Conservation (phyloP, 371 early-diverging fungal genomes). For the Capillidium heterosporum region DNA sequence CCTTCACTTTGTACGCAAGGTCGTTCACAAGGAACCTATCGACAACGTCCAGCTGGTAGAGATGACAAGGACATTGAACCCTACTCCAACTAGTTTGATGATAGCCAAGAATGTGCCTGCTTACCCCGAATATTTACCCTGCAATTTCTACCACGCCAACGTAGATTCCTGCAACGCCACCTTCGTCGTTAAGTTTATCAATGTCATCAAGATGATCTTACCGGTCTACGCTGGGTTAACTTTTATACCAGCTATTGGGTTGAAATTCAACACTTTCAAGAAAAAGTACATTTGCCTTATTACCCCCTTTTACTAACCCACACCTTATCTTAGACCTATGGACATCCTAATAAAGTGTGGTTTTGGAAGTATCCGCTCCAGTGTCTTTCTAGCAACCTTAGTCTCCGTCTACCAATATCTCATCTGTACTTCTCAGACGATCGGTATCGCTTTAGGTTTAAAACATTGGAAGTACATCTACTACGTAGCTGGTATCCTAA, state of each 20-base stretch:
- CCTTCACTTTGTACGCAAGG: not conserved
- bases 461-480: conserved; percentile 41
- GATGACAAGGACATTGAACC: too few relatives aligned
- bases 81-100: too few relatives aligned
- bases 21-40: not conserved
- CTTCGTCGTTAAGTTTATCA: conserved; percentile 23
- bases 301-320: not conserved
- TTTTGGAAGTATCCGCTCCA: conserved; percentile 32
- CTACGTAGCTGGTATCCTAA: conserved; percentile 27
- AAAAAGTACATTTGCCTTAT: too few relatives aligned
- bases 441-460: conserved; percentile 14
- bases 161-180: conserved; percentile 26
- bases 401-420: conserved; percentile 34
- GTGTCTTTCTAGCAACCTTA: conserved; percentile 37
- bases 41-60: too few relatives aligned
- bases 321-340: conserved; percentile 17
- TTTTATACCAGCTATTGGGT: conserved; percentile 41
- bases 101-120: too few relatives aligned
- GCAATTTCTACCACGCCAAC: conserved; percentile 35
- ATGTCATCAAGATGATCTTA: conserved; percentile 30
- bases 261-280: conserved; percentile 27
- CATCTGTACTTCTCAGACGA: conserved; percentile 36
- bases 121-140: conserved; percentile 12
- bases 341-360: conserved; percentile 23
- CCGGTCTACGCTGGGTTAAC: conserved; percentile 56